Percentiles rank a stretch among this genome's conserved stretches.
phyloP scores from a whole-genome alignment of 2,329 filamentous ascomycete genomes.

The Colletotrichum sp. region DNA sequence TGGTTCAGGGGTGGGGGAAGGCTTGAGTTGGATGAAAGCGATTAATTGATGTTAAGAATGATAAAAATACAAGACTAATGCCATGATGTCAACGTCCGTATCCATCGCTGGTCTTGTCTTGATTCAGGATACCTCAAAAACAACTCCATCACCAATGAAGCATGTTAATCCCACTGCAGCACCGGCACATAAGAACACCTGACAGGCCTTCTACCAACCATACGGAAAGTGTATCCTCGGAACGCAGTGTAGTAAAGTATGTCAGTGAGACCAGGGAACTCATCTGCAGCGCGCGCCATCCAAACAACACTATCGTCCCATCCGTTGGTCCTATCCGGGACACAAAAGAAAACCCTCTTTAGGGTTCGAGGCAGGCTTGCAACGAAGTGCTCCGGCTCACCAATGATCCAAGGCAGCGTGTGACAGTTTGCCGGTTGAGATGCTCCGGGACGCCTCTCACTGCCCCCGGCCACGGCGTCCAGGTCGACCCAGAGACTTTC shows the following conservation, averaged over 20 bases:
- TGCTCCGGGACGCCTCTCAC: neutral
- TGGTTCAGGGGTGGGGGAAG: conserved; percentile 23
- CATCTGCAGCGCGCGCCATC: neutral
- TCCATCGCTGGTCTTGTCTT: rapidly evolving
- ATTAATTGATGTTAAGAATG: neutral
- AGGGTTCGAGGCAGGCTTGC: neutral
- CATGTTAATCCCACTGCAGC: neutral
- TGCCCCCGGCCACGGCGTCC: neutral
- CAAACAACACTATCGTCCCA: neutral
- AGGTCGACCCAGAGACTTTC: neutral
- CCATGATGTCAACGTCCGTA: neutral
- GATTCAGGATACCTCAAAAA: rapidly evolving
- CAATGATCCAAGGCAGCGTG: neutral
- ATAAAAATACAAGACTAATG: neutral
- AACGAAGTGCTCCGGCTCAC: neutral
- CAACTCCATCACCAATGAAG: rapidly evolving
- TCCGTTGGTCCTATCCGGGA: neutral
- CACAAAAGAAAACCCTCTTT: rapidly evolving
- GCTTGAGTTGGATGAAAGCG: neutral
- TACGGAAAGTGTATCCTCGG: neutral
- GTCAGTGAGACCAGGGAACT: neutral
- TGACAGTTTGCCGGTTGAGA: neutral
- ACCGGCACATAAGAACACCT: neutral
- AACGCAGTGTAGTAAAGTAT: neutral
- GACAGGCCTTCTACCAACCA: neutral